Percentiles rank a stretch among this genome's conserved stretches.
These are phyloP conservation scores for Phytophthora chlamydospora DNA, from an alignment of 352 stramenopile species.

Conservation along the genomic window DNA sequence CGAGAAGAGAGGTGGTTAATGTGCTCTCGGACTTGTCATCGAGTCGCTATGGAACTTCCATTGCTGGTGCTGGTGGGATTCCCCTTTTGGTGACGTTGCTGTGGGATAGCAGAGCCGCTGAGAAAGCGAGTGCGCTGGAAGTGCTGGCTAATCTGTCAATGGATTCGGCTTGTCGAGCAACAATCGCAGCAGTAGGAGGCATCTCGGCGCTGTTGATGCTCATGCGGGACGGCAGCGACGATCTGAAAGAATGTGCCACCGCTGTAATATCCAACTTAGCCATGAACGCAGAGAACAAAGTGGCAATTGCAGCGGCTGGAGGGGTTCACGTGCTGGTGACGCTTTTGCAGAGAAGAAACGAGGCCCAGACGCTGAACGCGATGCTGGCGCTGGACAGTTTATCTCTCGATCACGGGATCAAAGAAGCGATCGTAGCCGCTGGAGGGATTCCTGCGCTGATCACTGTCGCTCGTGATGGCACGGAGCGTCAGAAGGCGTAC, in stretches of 20 bases:
- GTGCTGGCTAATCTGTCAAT: constrained; percentile 11
- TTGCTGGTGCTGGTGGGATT: constrained; percentile 8
- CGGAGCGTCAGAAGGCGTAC: background rate
- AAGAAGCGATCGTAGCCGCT: background rate
- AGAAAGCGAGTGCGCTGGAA: constrained; percentile 1
- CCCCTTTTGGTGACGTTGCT: constrained; percentile 13
- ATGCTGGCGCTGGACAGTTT: constrained; percentile 11
- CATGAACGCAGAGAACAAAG: constrained; percentile 4
- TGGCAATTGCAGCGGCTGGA: constrained; percentile 12
- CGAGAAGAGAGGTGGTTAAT: no score
- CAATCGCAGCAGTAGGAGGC: constrained; percentile 14
- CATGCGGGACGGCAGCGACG: constrained; percentile 5
- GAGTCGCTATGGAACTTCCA: background rate
- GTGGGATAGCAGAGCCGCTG: constrained; percentile 2
- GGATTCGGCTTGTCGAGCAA: background rate
- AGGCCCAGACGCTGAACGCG: constrained; percentile 9
- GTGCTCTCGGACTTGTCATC: no score
- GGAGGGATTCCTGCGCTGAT: constrained; percentile 14
- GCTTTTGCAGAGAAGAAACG: constrained; percentile 12
- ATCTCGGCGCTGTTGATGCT: constrained; percentile 18
- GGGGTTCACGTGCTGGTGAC: constrained; percentile 8
- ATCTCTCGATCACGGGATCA: constrained; percentile 3
- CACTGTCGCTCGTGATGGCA: background rate
- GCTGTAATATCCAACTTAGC: constrained; percentile 11
- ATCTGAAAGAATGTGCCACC: constrained; percentile 12